Evolutionary conservation across 345 rosid species (phyloP), one percentile per base, ranked within the genome.

Genomic region (Lagerstroemia speciosa): DNA sequence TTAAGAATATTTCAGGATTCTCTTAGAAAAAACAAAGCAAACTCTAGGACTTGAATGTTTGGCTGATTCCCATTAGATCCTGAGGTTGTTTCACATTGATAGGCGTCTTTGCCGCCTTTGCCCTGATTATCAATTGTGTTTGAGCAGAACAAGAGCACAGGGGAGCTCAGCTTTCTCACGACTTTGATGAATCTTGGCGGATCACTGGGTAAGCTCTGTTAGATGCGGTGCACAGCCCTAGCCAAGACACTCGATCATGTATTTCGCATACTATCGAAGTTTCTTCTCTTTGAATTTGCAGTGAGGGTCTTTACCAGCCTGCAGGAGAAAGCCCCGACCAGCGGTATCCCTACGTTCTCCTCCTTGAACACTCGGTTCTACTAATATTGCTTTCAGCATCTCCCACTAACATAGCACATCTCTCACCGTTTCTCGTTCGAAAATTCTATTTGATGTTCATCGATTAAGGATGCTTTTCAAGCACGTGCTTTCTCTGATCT

Each of bases 131-230:
- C 62, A 34, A 57, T 24, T 68, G 68, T 77, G 66, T 67, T 78
- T 74, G 50, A 27, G 69, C 85, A 92, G 98, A 88, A 86, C 83
- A 90, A 85, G 79, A 82, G 93, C 69, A 92, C 98, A 0, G 96
- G 98, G 67, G 88, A 90, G 72, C 96, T 90, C 67, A 92, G 98
- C 86, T 92, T 92, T 84, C 78, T 90, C 75, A 92, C 98, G 48
- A 86, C 81, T 62, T 82, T 87, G 36, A 82, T 92, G 95, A 92
- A 88, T 77, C 80, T 81, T 37, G 87, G 76, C 31, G 96, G 96
- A 43, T 82, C 95, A 33, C 75, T 89, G 53, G 94, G 98, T 89
- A 80, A 80, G 84, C 36, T n/a, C 45, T 64, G 26, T 10, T 8
- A 43, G 15, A 15, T 32, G 65, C 50, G 29, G 33, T 29, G 30